These are phyloP conservation scores for Helotiales sp. DNA, from an alignment of 2,329 filamentous ascomycete species.

Conservation along the genomic window DNA sequence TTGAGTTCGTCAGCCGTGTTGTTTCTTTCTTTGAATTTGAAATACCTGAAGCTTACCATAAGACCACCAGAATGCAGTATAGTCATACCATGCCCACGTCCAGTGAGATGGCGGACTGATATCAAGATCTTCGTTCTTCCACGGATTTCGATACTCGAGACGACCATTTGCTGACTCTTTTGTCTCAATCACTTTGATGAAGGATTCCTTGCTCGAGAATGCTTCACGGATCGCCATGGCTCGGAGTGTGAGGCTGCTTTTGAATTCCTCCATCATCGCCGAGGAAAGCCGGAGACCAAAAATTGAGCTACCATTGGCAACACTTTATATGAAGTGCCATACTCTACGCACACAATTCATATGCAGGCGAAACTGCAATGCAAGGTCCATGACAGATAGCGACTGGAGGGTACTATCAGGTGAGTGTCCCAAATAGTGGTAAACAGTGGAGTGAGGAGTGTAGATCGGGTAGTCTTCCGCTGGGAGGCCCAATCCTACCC, in stretches of 20 bases:
- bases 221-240: not conserved
- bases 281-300: not conserved
- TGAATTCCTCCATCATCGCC: not conserved
- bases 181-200: not conserved
- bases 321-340: not conserved
- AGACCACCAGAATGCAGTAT: slow-evolving; percentile 2
- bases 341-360: not conserved
- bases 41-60: not conserved
- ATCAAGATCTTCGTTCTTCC: slow-evolving; percentile 2
- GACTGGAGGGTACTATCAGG: not conserved
- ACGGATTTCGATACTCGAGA: not conserved
- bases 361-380: not conserved
- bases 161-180: not conserved
- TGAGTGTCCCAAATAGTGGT: not conserved
- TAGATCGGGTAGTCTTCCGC: not conserved
- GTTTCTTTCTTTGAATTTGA: not conserved
- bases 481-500: not conserved
- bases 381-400: not conserved
- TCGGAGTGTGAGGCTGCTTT: not conserved
- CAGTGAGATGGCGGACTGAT: not conserved
- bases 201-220: not conserved
- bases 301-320: too few species aligned
- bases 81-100: not conserved
- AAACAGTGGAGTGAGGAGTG: not conserved
- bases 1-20: not conserved